These are phyloP conservation scores for Apiospora kogelbergensis DNA, from an alignment of 2,329 filamentous ascomycete species.

Conservation along the genomic window DNA sequence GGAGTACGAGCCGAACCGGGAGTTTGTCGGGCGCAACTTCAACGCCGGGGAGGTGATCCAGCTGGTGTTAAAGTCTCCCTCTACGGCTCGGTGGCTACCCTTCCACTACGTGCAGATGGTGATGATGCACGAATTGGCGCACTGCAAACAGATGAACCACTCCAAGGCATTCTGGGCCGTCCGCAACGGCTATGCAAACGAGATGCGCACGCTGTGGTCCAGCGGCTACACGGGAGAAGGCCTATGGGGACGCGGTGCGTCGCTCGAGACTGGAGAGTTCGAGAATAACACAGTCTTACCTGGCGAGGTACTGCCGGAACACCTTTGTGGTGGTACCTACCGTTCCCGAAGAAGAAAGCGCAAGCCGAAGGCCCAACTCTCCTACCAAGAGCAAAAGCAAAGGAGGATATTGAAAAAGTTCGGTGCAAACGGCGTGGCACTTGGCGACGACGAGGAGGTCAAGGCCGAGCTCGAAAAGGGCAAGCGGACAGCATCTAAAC, in stretches of 20 bases:
- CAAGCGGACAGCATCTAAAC: conserved; percentile 62
- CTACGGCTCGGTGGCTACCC: conserved; percentile 70
- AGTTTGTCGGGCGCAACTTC: conserved; percentile 88
- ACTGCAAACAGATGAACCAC: conserved; percentile 93
- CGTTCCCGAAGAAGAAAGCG: conserved; percentile 58
- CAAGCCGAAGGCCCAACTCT: conserved; percentile 51
- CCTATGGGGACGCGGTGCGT: conserved; percentile 73
- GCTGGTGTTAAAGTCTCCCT: conserved; percentile 71
- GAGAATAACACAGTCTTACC: conserved; percentile 51
- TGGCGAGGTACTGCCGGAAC: conserved; percentile 62
- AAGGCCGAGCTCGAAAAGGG: conserved; percentile 69
- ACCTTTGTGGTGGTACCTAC: conserved; percentile 82
- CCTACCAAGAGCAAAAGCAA: conserved; percentile 73
- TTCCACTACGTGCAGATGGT: conserved; percentile 89
- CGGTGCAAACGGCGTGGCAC: conserved; percentile 64
- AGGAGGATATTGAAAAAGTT: conserved; percentile 74
- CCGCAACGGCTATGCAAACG: conserved; percentile 68
- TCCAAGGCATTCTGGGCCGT: conserved; percentile 78
- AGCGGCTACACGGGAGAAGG: conserved; percentile 77
- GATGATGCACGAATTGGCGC: conserved; percentile 79
- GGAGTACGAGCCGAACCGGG: conserved; percentile 76
- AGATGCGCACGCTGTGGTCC: conserved; percentile 70
- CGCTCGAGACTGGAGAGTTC: conserved; percentile 61
- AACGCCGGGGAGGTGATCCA: conserved; percentile 87
- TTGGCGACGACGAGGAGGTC: conserved; percentile 68